Evolutionary conservation across 164 flowering plant species (phyloP).

Genomic region (Warburgia ugandensis): DNA sequence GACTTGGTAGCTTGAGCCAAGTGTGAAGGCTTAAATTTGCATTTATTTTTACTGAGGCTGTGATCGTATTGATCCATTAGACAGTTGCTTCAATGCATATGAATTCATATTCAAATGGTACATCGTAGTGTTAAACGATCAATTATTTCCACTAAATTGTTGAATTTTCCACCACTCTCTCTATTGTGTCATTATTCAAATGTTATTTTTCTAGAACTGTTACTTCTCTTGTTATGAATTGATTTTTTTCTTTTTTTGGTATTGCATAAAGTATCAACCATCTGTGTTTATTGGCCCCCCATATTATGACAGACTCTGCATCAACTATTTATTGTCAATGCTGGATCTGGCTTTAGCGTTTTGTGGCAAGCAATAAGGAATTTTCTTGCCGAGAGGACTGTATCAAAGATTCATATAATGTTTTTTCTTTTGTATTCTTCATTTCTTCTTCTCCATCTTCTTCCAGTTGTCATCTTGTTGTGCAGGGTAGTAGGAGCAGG

Average conservation of each 20-base stretch:
- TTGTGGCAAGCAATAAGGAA: conserved; percentile 56
- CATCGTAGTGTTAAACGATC: too few species aligned
- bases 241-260: neutral
- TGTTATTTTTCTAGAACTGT: too few species aligned
- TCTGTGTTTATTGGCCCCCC: neutral
- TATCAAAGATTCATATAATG: conserved; percentile 49
- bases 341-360: conserved; percentile 62
- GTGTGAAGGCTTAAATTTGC: too few species aligned
- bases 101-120: too few species aligned
- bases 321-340: conserved; percentile 58
- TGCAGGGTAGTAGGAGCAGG: neutral
- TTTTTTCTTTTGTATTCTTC: neutral
- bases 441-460: neutral
- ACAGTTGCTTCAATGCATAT: too few species aligned
- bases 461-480: neutral
- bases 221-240: neutral
- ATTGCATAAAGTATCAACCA: conserved; percentile 1
- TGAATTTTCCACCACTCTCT: too few species aligned
- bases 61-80: too few species aligned
- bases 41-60: too few species aligned
- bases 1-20: too few species aligned
- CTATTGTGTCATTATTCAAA: too few species aligned
- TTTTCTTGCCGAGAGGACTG: conserved; percentile 53
- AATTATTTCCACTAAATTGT: too few species aligned
- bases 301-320: conserved; percentile 52